Percentiles rank a stretch among this genome's conserved stretches.
These are phyloP conservation scores for Cymbopogon citratus DNA, from an alignment of 176 grass and related monocot genomes.

Conservation along the genomic window DNA sequence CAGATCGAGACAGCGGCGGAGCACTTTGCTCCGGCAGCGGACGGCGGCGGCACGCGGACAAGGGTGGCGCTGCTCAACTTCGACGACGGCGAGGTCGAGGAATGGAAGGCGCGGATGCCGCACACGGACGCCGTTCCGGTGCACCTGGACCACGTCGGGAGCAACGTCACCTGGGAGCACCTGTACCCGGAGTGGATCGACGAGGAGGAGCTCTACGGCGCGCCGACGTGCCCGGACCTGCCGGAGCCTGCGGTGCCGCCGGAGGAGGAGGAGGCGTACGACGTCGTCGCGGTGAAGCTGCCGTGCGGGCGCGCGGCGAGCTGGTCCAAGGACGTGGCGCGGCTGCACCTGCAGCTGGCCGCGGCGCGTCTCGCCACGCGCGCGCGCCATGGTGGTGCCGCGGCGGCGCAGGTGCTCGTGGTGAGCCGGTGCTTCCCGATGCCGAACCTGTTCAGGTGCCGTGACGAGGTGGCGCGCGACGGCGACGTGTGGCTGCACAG, in stretches of 20 bases:
- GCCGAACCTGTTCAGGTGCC: slow-evolving; percentile 59
- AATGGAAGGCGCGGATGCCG: slow-evolving; percentile 25
- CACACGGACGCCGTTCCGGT: neutral
- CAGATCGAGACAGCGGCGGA: slow-evolving; percentile 21
- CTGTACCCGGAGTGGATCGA: slow-evolving; percentile 70
- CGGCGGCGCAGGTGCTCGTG: slow-evolving; percentile 49
- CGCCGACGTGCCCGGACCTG: slow-evolving; percentile 42
- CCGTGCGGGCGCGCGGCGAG: slow-evolving; percentile 25
- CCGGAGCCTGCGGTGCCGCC: neutral
- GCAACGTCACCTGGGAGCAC: slow-evolving; percentile 48
- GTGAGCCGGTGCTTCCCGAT: slow-evolving; percentile 62
- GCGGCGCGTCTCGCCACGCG: slow-evolving; percentile 41
- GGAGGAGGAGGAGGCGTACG: neutral
- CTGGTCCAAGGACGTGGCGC: slow-evolving; percentile 71
- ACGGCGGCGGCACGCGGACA: neutral
- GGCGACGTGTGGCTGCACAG: slow-evolving; percentile 65
- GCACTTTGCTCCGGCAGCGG: neutral
- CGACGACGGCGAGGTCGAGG: slow-evolving; percentile 17
- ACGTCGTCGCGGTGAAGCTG: slow-evolving; percentile 52
- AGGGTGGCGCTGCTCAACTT: slow-evolving; percentile 50
- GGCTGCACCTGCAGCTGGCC: slow-evolving; percentile 66
- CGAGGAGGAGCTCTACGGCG: slow-evolving; percentile 44
- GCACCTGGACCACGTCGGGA: slow-evolving; percentile 17
- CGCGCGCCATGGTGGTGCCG: neutral
- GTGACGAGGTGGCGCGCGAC: slow-evolving; percentile 37